Conservation (phyloP, 495 filamentous ascomycete species). For the Lasiosphaeria ovina region DNA sequence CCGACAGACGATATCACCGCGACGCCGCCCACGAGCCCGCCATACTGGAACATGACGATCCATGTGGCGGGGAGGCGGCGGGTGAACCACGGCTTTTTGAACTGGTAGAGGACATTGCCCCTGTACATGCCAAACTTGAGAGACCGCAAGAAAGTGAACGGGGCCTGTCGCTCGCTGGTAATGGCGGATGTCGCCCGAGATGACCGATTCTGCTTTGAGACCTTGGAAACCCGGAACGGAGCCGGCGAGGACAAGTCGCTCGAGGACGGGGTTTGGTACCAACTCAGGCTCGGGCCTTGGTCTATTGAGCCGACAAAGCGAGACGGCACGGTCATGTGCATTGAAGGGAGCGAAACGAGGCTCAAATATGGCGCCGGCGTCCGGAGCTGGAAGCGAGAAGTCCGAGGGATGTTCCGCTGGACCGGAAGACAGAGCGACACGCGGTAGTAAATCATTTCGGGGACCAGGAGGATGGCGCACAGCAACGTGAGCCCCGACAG, state of each 20-base stretch:
- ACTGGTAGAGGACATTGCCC: slow-evolving; percentile 20
- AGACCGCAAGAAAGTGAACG: slow-evolving; percentile 24
- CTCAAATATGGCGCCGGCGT: slow-evolving; percentile 22
- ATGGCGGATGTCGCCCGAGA: slow-evolving; percentile 8
- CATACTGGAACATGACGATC: slow-evolving; percentile 32
- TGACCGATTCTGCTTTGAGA: slow-evolving; percentile 13
- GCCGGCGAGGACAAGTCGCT: slow-evolving; percentile 5
- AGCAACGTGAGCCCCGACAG: slow-evolving; percentile 26
- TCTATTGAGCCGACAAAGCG: slow-evolving; percentile 20
- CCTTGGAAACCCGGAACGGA: slow-evolving; percentile 9
- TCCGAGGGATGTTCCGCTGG: slow-evolving; percentile 19
- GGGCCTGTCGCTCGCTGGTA: neutral
- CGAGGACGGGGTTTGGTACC: slow-evolving; percentile 21
- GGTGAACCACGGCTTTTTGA: slow-evolving; percentile 26
- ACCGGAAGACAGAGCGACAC: slow-evolving; percentile 17
- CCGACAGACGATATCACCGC: slow-evolving; percentile 31
- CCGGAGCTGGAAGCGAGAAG: slow-evolving; percentile 14
- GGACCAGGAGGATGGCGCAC: slow-evolving; percentile 48
- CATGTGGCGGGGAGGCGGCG: slow-evolving; percentile 26
- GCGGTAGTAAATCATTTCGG: slow-evolving; percentile 54
- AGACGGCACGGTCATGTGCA: slow-evolving; percentile 28
- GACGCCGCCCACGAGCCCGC: slow-evolving; percentile 24
- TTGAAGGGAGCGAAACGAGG: slow-evolving; percentile 23
- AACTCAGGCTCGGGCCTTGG: slow-evolving; percentile 12
- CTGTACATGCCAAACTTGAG: slow-evolving; percentile 21